Conservation (phyloP, 371 early-diverging fungal species). For the Smittium culicis region DNA sequence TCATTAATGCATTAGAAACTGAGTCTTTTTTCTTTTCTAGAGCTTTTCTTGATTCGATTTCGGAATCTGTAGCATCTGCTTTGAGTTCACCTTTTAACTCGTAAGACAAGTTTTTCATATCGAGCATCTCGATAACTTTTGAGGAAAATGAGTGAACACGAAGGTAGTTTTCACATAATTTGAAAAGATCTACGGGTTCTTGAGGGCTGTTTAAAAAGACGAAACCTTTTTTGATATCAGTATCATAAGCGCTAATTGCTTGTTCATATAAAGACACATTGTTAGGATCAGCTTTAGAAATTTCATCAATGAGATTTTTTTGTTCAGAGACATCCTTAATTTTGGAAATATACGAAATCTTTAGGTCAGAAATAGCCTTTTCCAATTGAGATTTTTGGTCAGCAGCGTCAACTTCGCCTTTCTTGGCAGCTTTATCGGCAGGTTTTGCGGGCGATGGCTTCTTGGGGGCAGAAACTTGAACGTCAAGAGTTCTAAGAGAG, state of each 20-base stretch:
- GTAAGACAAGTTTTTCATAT: not conserved
- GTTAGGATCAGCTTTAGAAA: constrained; percentile 21
- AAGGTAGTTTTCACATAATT: not conserved
- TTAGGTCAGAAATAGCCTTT: constrained; percentile 59
- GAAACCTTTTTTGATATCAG: not conserved
- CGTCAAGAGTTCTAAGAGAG: not conserved
- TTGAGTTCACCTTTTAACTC: not conserved
- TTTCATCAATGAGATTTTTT: constrained; percentile 37
- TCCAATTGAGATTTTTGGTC: constrained; percentile 37
- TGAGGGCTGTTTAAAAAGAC: not conserved
- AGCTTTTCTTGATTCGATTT: not conserved
- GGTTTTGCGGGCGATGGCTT: constrained; percentile 11
- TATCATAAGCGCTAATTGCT: not conserved
- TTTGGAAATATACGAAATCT: constrained; percentile 69
- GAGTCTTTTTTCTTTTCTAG: not conserved
- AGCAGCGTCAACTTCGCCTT: constrained; percentile 19
- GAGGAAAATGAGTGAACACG: not conserved
- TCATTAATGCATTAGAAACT: not conserved
- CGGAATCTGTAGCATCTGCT: not conserved
- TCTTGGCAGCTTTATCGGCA: constrained; percentile 7
- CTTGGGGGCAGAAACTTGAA: constrained; percentile 11
- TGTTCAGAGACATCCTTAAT: constrained; percentile 43
- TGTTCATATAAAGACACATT: not conserved
- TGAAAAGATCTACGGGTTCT: not conserved
- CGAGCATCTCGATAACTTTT: not conserved